phyloP scores from a whole-genome alignment of 1,284 basidiomycete genomes.

The Moniliella sp. region DNA sequence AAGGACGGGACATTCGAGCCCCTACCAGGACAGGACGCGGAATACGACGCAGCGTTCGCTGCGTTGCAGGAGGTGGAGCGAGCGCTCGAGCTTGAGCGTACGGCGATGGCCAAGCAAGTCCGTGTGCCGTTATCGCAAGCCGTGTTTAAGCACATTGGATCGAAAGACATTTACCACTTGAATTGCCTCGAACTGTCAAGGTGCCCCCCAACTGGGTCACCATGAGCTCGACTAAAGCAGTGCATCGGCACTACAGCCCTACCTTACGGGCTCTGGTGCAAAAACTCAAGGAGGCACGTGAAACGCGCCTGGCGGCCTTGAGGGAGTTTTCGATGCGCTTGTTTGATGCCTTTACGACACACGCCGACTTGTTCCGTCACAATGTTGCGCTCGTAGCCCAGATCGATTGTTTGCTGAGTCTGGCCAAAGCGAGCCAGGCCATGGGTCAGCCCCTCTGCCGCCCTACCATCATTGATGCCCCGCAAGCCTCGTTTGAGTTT shows the following conservation, averaged over 20 bases:
- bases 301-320: slow-evolving; percentile 25
- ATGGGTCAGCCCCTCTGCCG: slow-evolving; percentile 80
- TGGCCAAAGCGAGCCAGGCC: slow-evolving; percentile 68
- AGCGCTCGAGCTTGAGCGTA: slow-evolving; percentile 16
- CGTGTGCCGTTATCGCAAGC: too few species aligned
- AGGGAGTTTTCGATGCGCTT: slow-evolving; percentile 22
- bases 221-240: slow-evolving; percentile 26
- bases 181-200: slow-evolving; percentile 21
- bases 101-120: too few species aligned
- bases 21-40: slow-evolving; percentile 10
- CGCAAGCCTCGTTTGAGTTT: slow-evolving; percentile 58
- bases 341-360: slow-evolving; percentile 62
- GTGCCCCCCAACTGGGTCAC: slow-evolving; percentile 25
- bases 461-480: slow-evolving; percentile 62
- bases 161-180: slow-evolving; percentile 33
- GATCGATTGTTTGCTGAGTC: slow-evolving; percentile 75
- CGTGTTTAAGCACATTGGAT: slow-evolving; percentile 33
- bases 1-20: slow-evolving; percentile 28
- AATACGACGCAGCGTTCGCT: slow-evolving; percentile 16
- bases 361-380: slow-evolving; percentile 37
- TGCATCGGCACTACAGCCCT: slow-evolving; percentile 27
- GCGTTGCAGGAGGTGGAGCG: slow-evolving; percentile 14
- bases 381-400: slow-evolving; percentile 48
- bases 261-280: slow-evolving; percentile 24
- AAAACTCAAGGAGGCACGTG: slow-evolving; percentile 27